Conservation (phyloP, 352 stramenopile species). For the Pythium myriotylum region DNA sequence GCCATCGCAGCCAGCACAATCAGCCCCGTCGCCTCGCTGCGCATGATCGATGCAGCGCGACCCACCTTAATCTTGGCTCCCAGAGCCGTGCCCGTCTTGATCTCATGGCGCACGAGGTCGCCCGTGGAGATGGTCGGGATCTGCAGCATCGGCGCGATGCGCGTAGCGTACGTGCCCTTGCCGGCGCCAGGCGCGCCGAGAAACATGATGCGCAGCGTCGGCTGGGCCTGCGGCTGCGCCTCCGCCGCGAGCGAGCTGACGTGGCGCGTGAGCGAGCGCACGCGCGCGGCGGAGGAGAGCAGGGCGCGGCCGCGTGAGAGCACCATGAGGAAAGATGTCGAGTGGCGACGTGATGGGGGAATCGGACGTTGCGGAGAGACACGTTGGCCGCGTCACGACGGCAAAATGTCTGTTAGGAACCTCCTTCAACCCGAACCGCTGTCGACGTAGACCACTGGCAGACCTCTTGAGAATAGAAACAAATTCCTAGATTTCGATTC, state of each 20-base stretch:
- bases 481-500: too few species aligned
- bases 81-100: slow-evolving; percentile 76
- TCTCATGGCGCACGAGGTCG: slow-evolving; percentile 88
- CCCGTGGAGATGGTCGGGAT: slow-evolving; percentile 91
- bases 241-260: slow-evolving; percentile 19
- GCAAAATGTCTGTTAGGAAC: slow-evolving; percentile 16
- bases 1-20: background rate
- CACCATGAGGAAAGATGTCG: background rate
- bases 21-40: background rate
- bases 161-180: slow-evolving; percentile 90
- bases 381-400: too few species aligned
- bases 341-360: too few species aligned
- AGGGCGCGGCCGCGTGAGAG: background rate
- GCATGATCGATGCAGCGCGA: too few species aligned
- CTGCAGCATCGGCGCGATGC: slow-evolving; percentile 82
- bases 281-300: too few species aligned
- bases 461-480: too few species aligned
- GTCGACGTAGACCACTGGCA: too few species aligned
- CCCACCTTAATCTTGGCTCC: slow-evolving; percentile 75
- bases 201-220: slow-evolving; percentile 88
- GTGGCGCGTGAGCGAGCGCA: slow-evolving; percentile 2
- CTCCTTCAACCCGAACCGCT: slow-evolving; percentile 21
- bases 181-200: slow-evolving; percentile 87
- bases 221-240: slow-evolving; percentile 16
- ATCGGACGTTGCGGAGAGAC: too few species aligned